Evolutionary conservation across 2,329 filamentous ascomycete species (phyloP).

Genomic region (Colletotrichum neosansevieriae): DNA sequence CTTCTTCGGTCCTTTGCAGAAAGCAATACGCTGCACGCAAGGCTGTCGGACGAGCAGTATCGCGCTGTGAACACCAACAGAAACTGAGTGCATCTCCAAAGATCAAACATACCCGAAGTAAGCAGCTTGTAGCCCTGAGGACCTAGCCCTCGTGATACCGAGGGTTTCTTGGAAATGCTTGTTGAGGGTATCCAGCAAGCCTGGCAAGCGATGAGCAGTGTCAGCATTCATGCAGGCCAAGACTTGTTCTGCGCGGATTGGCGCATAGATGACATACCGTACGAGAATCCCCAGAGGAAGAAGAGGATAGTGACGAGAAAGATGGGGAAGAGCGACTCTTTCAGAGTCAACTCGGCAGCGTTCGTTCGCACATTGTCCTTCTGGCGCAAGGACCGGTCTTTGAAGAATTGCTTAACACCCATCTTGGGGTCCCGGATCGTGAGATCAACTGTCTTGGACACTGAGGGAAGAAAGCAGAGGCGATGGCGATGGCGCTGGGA

Average conservation of each 20-base stretch:
- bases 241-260: not conserved
- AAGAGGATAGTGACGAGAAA: slow-evolving; percentile 65
- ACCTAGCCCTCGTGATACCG: slow-evolving; percentile 55
- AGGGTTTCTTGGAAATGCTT: slow-evolving; percentile 63
- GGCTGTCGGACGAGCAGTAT: too few species aligned
- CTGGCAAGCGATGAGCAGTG: not conserved
- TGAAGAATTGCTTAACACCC: slow-evolving; percentile 59
- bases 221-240: slow-evolving; percentile 4
- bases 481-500: not conserved
- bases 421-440: slow-evolving; percentile 45
- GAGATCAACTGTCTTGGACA: not conserved
- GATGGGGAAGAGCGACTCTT: slow-evolving; percentile 75
- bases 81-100: too few species aligned
- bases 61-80: too few species aligned
- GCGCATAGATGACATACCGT: slow-evolving; percentile 41
- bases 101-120: slow-evolving; percentile 43
- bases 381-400: slow-evolving; percentile 58
- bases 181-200: slow-evolving; percentile 51
- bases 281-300: slow-evolving; percentile 42
- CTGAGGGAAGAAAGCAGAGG: not conserved
- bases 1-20: too few species aligned
- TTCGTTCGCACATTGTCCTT: slow-evolving; percentile 56
- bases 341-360: slow-evolving; percentile 70
- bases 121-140: slow-evolving; percentile 59
- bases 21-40: too few species aligned